These are phyloP conservation scores for Brachypodium distachyon DNA, from an alignment of 202 grass and related monocot species.

Conservation along the genomic window DNA sequence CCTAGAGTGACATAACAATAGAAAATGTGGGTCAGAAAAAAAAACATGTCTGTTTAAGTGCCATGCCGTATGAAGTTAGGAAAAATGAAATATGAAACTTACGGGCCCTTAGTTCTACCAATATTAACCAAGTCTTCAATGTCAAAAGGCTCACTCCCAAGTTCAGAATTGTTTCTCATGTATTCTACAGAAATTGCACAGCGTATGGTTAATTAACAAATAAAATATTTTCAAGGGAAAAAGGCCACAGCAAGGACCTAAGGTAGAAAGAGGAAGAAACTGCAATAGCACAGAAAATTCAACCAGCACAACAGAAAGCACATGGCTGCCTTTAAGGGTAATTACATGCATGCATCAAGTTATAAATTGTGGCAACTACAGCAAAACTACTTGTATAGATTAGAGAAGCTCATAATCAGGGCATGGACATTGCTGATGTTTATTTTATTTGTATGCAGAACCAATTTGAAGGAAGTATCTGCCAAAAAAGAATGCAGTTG, in stretches of 20 bases:
- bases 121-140: conserved; percentile 95
- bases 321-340: background rate
- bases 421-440: background rate
- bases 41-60: background rate
- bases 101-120: conserved; percentile 74
- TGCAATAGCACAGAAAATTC: conserved; percentile 6
- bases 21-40: conserved; percentile 8
- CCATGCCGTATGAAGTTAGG: conserved; percentile 13
- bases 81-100: conserved; percentile 32
- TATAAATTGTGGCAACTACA: background rate
- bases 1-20: conserved; percentile 33
- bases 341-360: background rate
- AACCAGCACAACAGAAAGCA: background rate
- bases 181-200: conserved; percentile 46
- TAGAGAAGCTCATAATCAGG: background rate
- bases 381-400: conserved; percentile 2
- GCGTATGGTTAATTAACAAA: background rate
- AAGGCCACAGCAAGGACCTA: background rate
- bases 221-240: background rate
- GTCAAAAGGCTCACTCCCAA: conserved; percentile 90
- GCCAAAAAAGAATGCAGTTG: background rate
- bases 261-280: background rate
- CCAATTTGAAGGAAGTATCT: conserved; percentile 12
- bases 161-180: conserved; percentile 50
- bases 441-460: background rate